Percentiles rank a stretch among this genome's conserved stretches.
These are phyloP conservation scores for Raffaelea ambrosiae DNA, from an alignment of 2,329 filamentous ascomycete genomes.

Conservation along the genomic window DNA sequence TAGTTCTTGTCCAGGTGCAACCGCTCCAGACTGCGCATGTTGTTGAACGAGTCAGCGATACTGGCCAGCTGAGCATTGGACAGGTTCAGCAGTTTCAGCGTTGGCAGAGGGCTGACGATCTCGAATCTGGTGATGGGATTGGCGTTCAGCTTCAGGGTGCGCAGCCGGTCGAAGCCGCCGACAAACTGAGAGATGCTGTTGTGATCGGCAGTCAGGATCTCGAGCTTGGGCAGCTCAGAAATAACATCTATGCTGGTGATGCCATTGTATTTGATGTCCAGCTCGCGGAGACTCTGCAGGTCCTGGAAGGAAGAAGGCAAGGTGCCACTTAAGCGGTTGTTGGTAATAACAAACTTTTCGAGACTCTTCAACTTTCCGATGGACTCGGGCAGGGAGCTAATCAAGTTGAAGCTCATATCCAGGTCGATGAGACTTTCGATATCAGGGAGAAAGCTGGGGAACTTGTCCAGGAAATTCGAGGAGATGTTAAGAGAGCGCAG, in stretches of 20 bases:
- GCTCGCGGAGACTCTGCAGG: constrained; percentile 73
- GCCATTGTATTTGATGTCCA: constrained; percentile 90
- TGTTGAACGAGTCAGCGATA: constrained; percentile 80
- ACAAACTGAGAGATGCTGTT: constrained; percentile 87
- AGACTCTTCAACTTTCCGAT: constrained; percentile 72
- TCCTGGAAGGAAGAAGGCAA: constrained; percentile 66
- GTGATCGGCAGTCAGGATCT: constrained; percentile 84
- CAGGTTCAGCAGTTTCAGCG: constrained; percentile 77
- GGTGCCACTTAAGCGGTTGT: constrained; percentile 74
- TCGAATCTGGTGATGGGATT: constrained; percentile 95
- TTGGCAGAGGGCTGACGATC: constrained; percentile 66
- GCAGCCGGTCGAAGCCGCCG: constrained; percentile 77
- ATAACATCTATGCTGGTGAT: constrained; percentile 85
- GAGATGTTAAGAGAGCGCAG: constrained; percentile 84
- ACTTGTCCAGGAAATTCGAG: constrained; percentile 80
- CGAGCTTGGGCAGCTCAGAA: constrained; percentile 73
- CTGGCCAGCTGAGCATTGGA: constrained; percentile 87
- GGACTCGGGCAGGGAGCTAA: constrained; percentile 64
- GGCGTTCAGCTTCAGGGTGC: constrained; percentile 81
- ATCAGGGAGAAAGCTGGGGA: constrained; percentile 78
- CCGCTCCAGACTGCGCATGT: constrained; percentile 78
- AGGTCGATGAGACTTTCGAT: constrained; percentile 80
- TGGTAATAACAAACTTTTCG: constrained; percentile 89
- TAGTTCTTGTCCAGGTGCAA: constrained; percentile 91
- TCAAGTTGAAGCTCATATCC: constrained; percentile 94